These are phyloP conservation scores for Malus domestica DNA, from an alignment of 306 rosid genomes.

Conservation along the genomic window ASM211411v1 NC_041793.1:40014501-40015000, in stretches of 20 bases:
- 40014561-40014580: slow-evolving; percentile 16
- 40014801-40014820: slow-evolving; percentile 22
- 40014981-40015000: slow-evolving; percentile 65
- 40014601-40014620: slow-evolving; percentile 39
- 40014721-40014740: neutral
- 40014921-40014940: slow-evolving; percentile 25
- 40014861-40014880: slow-evolving; percentile 13
- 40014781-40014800: slow-evolving; percentile 3
- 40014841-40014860: slow-evolving; percentile 12
- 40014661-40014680: slow-evolving; percentile 23
- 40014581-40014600: slow-evolving; percentile 43
- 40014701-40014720: slow-evolving; percentile 1
- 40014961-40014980: slow-evolving; percentile 88
- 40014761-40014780: neutral
- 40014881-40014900: slow-evolving; percentile 28
- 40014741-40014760: neutral
- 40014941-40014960: slow-evolving; percentile 72
- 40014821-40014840: slow-evolving; percentile 11
- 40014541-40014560: neutral
- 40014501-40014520: neutral
- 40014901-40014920: slow-evolving; percentile 35
- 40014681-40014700: slow-evolving; percentile 37
- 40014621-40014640: slow-evolving; percentile 37
- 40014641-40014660: slow-evolving; percentile 7
- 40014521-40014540: neutral